Base-by-base conservation (phyloP, 179 eudicot genomes). In the Heliamphora pulchella region DNA sequence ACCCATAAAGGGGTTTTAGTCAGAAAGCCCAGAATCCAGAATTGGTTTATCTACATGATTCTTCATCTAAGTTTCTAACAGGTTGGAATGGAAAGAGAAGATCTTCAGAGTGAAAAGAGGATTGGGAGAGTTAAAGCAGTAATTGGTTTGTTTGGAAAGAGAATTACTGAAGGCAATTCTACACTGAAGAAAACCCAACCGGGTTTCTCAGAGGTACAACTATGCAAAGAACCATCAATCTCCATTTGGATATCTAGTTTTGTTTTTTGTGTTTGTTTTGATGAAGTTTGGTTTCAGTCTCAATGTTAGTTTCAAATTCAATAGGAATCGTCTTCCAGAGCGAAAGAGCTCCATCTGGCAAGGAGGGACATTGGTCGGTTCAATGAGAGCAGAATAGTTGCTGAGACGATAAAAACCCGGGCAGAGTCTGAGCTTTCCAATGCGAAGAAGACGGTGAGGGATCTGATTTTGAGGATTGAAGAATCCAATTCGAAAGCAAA, bases 381-480 rank as follows among this genome's bases (percentile, higher is more conserved):
- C 43, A 80, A 81, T 0, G 89, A 87, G 74, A 87, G 81, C 83
- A 79, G 82, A 63, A 85, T 69, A 76, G 77, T 69, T 3, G 87
- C 91, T 0, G 93, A 89, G 81, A 59, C 85, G n/a, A 82, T 51
- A 22, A 88, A 76, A 72, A 86, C 87, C 10, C 82, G 82, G 78
- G 96, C 90, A 22, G 93, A 91, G 84, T 58, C 83, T 0, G 87
- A 91, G 86, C 94, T 94, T 46, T 81, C 67, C 2, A 72, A 59
- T 20, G 97, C 97, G 0, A 93, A 85, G 82, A 89, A 87, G 80
- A 77, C 84, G 4, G 93, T 86, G 58, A 84, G 80, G 67, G 92
- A 90, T 72, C 84, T 94, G 50, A 82, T 86, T 44, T 81, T 51
- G 22, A 89, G 81, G 64, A 92, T 92, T 46, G 84, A 91, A 78